These are phyloP conservation scores for Diversispora eburnea DNA, from an alignment of 192 early-diverging fungal genomes.

Conservation along the genomic window DNA sequence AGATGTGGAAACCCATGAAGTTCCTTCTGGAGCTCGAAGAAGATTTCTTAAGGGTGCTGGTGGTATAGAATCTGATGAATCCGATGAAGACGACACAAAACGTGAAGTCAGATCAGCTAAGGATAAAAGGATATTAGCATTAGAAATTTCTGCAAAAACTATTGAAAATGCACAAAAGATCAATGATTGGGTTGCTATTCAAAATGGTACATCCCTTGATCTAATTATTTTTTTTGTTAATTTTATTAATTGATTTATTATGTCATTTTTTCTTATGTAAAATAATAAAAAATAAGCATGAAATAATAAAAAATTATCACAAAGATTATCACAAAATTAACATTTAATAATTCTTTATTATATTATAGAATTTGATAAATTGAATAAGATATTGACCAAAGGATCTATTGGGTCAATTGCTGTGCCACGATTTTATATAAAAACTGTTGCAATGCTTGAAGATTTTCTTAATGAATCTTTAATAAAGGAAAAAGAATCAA, in stretches of 20 bases:
- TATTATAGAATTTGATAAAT: constrained; percentile 79
- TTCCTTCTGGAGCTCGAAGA: constrained; percentile 36
- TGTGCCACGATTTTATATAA: constrained; percentile 70
- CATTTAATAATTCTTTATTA: constrained; percentile 20
- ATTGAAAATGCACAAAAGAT: constrained; percentile 78
- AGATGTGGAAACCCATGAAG: constrained; percentile 41
- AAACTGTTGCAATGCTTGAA: constrained; percentile 71
- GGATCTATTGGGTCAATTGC: constrained; percentile 46
- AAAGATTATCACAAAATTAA: not conserved
- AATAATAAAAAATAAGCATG: constrained; percentile 4
- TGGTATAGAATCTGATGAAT: constrained; percentile 52
- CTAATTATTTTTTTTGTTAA: not conserved
- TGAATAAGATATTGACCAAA: constrained; percentile 68
- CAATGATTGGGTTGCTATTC: constrained; percentile 83
- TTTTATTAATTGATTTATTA: not conserved
- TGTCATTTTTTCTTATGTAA: not conserved
- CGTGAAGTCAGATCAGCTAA: constrained; percentile 75
- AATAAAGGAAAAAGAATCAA: constrained; percentile 63
- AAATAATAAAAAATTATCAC: too few relatives aligned
- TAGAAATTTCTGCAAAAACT: constrained; percentile 59
- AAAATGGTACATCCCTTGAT: constrained; percentile 54
- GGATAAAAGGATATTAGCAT: constrained; percentile 86
- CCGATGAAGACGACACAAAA: constrained; percentile 68
- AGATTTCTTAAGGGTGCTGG: constrained; percentile 43
- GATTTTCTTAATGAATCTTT: constrained; percentile 63